These are phyloP conservation scores for Pelargonium cotyledonis DNA, from an alignment of 441 rosid species.

Conservation along the genomic window DNA sequence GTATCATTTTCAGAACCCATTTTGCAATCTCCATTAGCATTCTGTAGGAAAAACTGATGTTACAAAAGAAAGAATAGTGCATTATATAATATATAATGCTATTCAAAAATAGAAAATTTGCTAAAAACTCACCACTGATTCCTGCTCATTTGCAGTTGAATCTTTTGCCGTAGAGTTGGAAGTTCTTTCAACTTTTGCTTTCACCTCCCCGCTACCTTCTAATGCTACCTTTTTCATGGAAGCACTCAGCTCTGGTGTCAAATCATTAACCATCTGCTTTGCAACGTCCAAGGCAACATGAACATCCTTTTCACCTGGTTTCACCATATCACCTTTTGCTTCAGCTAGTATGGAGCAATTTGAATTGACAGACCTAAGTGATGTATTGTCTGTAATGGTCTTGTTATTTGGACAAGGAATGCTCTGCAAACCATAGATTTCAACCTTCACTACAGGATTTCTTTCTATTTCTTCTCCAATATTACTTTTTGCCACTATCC, in stretches of 20 bases:
- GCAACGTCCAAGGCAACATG: conserved; percentile 32
- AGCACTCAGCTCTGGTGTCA: conserved; percentile 44
- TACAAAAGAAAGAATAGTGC: conserved; percentile 14
- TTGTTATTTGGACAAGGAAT: conserved; percentile 25
- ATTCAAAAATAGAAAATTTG: conserved; percentile 17
- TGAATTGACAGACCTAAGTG: conserved; percentile 25
- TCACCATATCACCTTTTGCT: conserved; percentile 25
- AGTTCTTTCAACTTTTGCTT: conserved; percentile 49
- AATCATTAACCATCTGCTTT: conserved; percentile 37
- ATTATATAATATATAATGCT: conserved; percentile 16
- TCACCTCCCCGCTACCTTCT: conserved; percentile 69
- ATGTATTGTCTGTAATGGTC: conserved; percentile 16
- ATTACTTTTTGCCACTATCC: conserved; percentile 28
- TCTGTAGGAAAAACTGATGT: conserved; percentile 38
- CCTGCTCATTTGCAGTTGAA: conserved; percentile 35
- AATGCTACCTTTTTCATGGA: conserved; percentile 68
- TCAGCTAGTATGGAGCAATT: conserved; percentile 24
- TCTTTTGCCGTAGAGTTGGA: conserved; percentile 33
- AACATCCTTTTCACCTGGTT: conserved; percentile 34
- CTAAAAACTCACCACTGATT: conserved; percentile 49
- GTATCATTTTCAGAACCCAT: conserved; percentile 59
- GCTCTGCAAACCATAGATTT: conserved; percentile 25
- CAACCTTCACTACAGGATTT: conserved; percentile 28
- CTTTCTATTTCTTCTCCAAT: conserved; percentile 38
- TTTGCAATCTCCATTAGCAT: conserved; percentile 54